Conservation (phyloP, 306 rosid genomes). For the Clitoria ternatea region DNA sequence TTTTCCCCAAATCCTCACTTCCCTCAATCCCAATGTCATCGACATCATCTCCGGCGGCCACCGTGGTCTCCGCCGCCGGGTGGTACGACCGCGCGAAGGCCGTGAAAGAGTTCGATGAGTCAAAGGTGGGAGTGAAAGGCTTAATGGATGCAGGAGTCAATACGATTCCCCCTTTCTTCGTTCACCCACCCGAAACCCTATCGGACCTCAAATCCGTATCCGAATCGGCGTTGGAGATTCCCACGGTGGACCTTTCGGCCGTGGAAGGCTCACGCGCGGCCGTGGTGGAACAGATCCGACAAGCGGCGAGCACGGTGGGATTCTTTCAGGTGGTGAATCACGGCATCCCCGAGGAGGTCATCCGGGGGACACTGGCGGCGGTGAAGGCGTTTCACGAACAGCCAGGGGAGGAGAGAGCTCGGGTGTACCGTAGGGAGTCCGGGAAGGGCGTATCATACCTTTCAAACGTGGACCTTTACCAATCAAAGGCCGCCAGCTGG, state of each 20-base stretch:
- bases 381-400: slow-evolving; percentile 52
- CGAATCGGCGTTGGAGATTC: slow-evolving; percentile 25
- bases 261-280: slow-evolving; percentile 2
- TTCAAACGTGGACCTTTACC: slow-evolving; percentile 46
- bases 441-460: slow-evolving; percentile 32
- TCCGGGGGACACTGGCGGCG: slow-evolving; percentile 30
- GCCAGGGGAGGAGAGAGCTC: slow-evolving; percentile 39
- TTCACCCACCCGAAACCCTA: slow-evolving; percentile 46
- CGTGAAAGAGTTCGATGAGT: slow-evolving; percentile 47
- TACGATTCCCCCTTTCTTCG: slow-evolving; percentile 53
- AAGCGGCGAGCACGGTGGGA: slow-evolving; percentile 48
- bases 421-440: slow-evolving; percentile 38
- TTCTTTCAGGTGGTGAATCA: slow-evolving; percentile 64
- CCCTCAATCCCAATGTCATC: background rate
- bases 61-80: background rate
- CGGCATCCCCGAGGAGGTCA: slow-evolving; percentile 29
- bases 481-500: slow-evolving; percentile 66
- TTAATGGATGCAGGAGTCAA: slow-evolving; percentile 49
- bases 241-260: slow-evolving; percentile 47
- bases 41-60: background rate
- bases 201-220: slow-evolving; percentile 24
- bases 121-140: slow-evolving; percentile 75
- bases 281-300: slow-evolving; percentile 28
- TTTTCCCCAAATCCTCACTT: background rate
- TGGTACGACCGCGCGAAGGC: slow-evolving; percentile 44